A percentile compares a stretch with the other conserved stretches of the same genome.
Evolutionary conservation across 148 eudicot species (phyloP).

Genomic region (Oxyria digyna): DNA sequence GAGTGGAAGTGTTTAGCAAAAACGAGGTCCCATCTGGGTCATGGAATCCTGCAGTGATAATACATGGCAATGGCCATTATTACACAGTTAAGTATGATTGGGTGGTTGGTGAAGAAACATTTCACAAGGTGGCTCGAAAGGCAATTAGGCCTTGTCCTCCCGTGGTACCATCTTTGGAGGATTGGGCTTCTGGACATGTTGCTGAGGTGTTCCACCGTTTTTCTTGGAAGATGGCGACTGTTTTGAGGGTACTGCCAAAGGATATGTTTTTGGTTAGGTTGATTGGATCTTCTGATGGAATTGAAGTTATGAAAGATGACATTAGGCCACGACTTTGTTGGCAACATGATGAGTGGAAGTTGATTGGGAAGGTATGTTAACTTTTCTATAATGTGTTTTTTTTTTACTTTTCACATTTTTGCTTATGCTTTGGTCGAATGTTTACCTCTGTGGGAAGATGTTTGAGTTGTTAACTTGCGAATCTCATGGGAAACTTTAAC

Average conservation of each 20-base stretch:
- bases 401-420: not conserved
- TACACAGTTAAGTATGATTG: constrained; percentile 44
- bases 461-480: not conserved
- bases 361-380: constrained; percentile 40
- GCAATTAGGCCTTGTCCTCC: constrained; percentile 75
- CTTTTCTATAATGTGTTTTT: not conserved
- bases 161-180: constrained; percentile 15
- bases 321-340: constrained; percentile 66
- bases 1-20: constrained; percentile 54
- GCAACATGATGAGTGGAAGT: constrained; percentile 57
- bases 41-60: constrained; percentile 58
- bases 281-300: constrained; percentile 44
- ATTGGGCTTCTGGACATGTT: constrained; percentile 49
- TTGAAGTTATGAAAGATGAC: constrained; percentile 28
- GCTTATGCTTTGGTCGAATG: not conserved
- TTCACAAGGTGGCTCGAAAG: constrained; percentile 34
- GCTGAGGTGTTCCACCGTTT: constrained; percentile 51
- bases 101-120: constrained; percentile 3
- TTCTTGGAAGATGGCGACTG: constrained; percentile 57
- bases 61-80: constrained; percentile 34
- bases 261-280: constrained; percentile 39
- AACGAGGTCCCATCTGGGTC: constrained; percentile 56
- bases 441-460: not conserved
- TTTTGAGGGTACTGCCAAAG: constrained; percentile 24
- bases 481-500: not conserved